A percentile compares a stretch with the other conserved stretches of the same genome.
These are phyloP conservation scores for Coriolopsis trogii DNA, from an alignment of 1,284 basidiomycete genomes.

Conservation along the genomic window DNA sequence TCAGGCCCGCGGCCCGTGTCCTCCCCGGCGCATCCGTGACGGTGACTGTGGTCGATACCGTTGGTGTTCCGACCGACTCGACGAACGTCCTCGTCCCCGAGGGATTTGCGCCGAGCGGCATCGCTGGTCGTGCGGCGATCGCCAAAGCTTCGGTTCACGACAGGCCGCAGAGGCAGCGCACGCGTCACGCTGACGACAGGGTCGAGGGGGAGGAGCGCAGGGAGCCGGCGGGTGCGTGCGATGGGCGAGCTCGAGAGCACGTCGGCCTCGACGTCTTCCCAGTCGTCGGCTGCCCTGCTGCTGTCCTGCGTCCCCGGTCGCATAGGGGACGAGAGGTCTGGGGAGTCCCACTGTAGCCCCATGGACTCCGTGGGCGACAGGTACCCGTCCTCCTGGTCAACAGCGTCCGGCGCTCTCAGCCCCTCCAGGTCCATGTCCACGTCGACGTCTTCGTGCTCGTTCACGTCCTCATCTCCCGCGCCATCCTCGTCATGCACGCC, in stretches of 20 bases:
- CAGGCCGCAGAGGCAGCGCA: constrained; percentile 15
- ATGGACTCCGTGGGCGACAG: constrained; percentile 64
- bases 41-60: no score
- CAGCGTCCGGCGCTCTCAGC: constrained; percentile 41
- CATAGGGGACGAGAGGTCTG: constrained; percentile 67
- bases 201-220: constrained; percentile 10
- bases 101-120: neutral
- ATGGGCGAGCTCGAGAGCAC: constrained; percentile 60
- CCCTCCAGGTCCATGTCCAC: constrained; percentile 36
- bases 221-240: constrained; percentile 1
- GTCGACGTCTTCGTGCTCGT: constrained; percentile 64
- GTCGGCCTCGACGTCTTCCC: constrained; percentile 58
- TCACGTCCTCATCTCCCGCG: constrained; percentile 33
- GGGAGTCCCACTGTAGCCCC: constrained; percentile 50
- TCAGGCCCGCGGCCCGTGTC: constrained; percentile 41
- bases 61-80: no score
- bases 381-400: constrained; percentile 79
- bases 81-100: neutral
- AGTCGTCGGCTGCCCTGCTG: constrained; percentile 19
- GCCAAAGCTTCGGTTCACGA: constrained; percentile 19
- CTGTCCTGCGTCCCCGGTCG: constrained; percentile 25
- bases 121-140: no score
- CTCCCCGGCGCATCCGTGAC: constrained; percentile 14
- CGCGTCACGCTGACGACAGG: constrained; percentile 9
- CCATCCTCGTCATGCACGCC: constrained; percentile 27